phyloP scores from a whole-genome alignment of 2,329 filamentous ascomycete species.

The Didymella sp. region DNA sequence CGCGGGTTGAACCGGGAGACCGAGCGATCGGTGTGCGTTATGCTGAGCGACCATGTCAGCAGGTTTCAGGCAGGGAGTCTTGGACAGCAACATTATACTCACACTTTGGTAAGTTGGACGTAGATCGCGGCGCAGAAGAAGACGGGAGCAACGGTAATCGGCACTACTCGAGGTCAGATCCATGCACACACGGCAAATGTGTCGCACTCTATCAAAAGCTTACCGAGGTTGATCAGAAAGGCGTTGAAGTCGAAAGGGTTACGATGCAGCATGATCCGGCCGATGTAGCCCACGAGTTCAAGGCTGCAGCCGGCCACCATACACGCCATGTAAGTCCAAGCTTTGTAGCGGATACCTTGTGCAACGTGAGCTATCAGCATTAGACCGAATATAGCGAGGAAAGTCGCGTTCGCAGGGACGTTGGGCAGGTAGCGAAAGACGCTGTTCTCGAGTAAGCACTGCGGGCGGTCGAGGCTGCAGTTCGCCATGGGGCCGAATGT shows the following conservation, averaged over 20 bases:
- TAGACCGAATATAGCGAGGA: slow-evolving; percentile 14
- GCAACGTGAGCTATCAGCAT: slow-evolving; percentile 4
- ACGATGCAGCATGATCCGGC: slow-evolving; percentile 17
- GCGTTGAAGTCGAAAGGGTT: slow-evolving; percentile 25
- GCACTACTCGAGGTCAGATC: slow-evolving; percentile 5
- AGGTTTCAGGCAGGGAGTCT: neutral
- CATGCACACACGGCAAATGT: too few species aligned
- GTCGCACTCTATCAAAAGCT: neutral
- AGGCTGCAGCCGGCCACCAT: slow-evolving; percentile 14
- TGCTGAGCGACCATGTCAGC: neutral
- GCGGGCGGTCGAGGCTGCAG: slow-evolving; percentile 17
- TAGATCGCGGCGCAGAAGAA: slow-evolving; percentile 25
- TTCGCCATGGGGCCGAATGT: slow-evolving; percentile 11
- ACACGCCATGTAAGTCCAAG: slow-evolving; percentile 6
- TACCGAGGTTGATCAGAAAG: slow-evolving; percentile 18
- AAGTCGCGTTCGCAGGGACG: slow-evolving; percentile 5
- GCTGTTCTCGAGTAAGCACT: slow-evolving; percentile 9
- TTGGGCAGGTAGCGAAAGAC: slow-evolving; percentile 19
- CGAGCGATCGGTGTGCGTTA: neutral
- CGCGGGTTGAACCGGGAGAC: slow-evolving; percentile 14
- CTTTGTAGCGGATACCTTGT: slow-evolving; percentile 13
- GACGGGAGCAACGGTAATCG: slow-evolving; percentile 20
- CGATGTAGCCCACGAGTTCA: slow-evolving; percentile 18
- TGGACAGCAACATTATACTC: neutral
- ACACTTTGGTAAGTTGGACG: slow-evolving; percentile 17